Percentiles rank a stretch among this genome's conserved stretches.
Conservation (phyloP, 148 eudicot species). For the Pharnaceum exiguum region DNA sequence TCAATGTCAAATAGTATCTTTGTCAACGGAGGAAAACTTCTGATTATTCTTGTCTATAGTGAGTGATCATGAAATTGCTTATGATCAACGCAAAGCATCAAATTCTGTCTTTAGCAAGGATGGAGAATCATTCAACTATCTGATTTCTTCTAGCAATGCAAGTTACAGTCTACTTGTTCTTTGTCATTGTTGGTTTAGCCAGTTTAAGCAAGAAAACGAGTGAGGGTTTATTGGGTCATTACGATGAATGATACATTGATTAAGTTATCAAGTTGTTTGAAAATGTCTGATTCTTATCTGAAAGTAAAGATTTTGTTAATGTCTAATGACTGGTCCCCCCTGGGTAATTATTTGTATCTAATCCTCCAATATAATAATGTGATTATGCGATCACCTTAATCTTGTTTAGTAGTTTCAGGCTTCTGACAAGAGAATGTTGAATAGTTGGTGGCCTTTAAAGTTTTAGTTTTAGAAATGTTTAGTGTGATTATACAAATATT, state of each 20-base stretch:
- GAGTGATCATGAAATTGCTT: conserved; percentile 11
- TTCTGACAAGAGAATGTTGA: conserved; percentile 13
- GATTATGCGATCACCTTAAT: not conserved
- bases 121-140: not conserved
- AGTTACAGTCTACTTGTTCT: conserved; percentile 16
- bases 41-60: conserved; percentile 10
- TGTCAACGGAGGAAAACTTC: conserved; percentile 3
- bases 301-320: too few relatives aligned
- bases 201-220: not conserved
- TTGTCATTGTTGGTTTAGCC: conserved; percentile 6
- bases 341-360: not conserved
- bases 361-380: not conserved
- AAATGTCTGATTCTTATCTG: conserved; percentile 1
- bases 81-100: conserved; percentile 17
- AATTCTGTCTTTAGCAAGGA: conserved; percentile 8
- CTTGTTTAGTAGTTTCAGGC: not conserved
- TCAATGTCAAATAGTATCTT: not conserved
- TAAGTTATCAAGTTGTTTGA: not conserved
- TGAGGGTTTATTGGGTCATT: not conserved
- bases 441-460: too few relatives aligned
- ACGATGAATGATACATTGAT: not conserved
- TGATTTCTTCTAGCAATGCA: conserved; percentile 8
- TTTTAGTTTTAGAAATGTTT: too few relatives aligned
- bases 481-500: too few relatives aligned
- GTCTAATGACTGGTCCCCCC: conserved; percentile 4